Base-by-base conservation (phyloP, 495 filamentous ascomycete genomes). In the Podospora pseudoanserina region DNA sequence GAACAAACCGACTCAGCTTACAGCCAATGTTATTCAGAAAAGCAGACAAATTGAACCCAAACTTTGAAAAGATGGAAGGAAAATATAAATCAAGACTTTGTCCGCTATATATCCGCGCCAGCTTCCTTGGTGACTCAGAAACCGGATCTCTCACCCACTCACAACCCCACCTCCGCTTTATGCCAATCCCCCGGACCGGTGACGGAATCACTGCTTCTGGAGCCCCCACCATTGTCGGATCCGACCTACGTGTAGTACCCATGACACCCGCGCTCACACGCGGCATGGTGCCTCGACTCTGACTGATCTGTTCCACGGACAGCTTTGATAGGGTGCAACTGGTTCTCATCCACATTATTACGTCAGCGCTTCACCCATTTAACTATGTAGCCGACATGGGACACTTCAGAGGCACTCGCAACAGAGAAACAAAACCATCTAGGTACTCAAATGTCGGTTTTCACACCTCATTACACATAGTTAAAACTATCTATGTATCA, bases 301-400 rank as follows among this genome's bases (percentile, higher is more conserved):
- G 13, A 19, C 64, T 5, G 34, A 26, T 32, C 16, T 11, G 56
- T 18, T 49, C 65, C 65, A 66, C 56, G 56, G 65, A 56, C 56
- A 53, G 44, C 53, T 34, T 56, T 34, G 54, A 49, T n/a, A 23
- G 54, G 55, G 54, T 49, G 54, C 55, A 30, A 64, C 39, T 65
- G 28, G 64, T 49, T 49, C 53, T 32, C 28, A 23, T 4, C 4
- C 5, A 3, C 7, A 15, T 34, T 23, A 66, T 49, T 49, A 53
- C 56, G 65, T 60, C 57, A 62, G 23, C 39, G 13, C 44, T 53
- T 55, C 19, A 16, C 55, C 55, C 39, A 5, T 49, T 49, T 16
- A 49, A 39, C 30, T 7, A 32, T 32, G 30, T 32, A 32, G 30
- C 23, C 1, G 7, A 32, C 30, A 32, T 23, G 23, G 23, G 23